These are phyloP conservation scores for Rhodotorula mucilaginosa DNA, from an alignment of 1,284 basidiomycete species.

Conservation along the genomic window DNA sequence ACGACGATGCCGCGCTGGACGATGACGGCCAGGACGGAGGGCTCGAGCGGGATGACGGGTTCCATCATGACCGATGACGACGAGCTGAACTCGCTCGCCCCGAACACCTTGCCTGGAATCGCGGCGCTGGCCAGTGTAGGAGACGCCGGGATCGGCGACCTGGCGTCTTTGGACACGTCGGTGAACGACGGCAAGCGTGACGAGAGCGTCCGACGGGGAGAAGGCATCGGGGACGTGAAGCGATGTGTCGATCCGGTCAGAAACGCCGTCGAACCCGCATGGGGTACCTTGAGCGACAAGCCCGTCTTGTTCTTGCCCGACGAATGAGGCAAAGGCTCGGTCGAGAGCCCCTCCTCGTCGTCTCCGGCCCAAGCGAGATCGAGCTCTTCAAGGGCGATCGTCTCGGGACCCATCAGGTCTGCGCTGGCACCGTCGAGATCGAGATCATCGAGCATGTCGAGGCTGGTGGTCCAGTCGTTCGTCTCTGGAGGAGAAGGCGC, in stretches of 20 bases:
- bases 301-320: background rate
- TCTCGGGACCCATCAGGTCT: slow-evolving; percentile 37
- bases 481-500: slow-evolving; percentile 34
- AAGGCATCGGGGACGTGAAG: slow-evolving; percentile 21
- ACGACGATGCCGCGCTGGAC: slow-evolving; percentile 20
- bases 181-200: background rate
- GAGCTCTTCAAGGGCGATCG: slow-evolving; percentile 36
- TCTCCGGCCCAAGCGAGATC: slow-evolving; percentile 37
- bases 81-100: background rate
- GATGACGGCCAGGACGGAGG: slow-evolving; percentile 6
- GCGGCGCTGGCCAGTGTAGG: background rate
- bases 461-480: slow-evolving; percentile 31
- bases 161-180: slow-evolving; percentile 8
- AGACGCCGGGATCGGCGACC: background rate
- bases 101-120: background rate
- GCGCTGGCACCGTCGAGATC: slow-evolving; percentile 23
- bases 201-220: slow-evolving; percentile 6
- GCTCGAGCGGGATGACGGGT: slow-evolving; percentile 15
- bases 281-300: background rate
- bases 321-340: background rate
- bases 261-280: slow-evolving; percentile 7
- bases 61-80: slow-evolving; percentile 5
- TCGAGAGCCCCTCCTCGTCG: slow-evolving; percentile 16
- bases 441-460: slow-evolving; percentile 37
- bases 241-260: slow-evolving; percentile 25